Percentiles rank a stretch among this genome's conserved stretches.
These are phyloP conservation scores for Zangia roseola DNA, from an alignment of 768 basidiomycete species.

Conservation along the genomic window DNA sequence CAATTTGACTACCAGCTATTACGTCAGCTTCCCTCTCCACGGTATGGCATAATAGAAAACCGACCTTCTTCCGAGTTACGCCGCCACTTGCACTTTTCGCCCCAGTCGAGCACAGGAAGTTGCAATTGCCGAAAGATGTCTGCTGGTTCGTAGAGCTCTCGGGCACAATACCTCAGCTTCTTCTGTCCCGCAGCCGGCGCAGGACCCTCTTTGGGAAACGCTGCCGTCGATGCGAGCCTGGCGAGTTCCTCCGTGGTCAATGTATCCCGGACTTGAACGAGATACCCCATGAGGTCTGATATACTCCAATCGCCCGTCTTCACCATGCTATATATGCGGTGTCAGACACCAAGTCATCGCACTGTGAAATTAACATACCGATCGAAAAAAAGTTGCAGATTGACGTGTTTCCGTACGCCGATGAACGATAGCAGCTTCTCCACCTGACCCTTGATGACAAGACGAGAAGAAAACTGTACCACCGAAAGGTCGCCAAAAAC, in stretches of 20 bases:
- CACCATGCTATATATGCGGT: slow-evolving; percentile 58
- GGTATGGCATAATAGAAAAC: slow-evolving; percentile 2
- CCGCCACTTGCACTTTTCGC: slow-evolving; percentile 73
- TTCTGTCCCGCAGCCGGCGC: slow-evolving; percentile 32
- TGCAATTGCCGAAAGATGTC: slow-evolving; percentile 68
- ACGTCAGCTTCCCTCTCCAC: slow-evolving; percentile 1
- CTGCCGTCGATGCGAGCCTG: slow-evolving; percentile 60
- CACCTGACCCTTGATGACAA: slow-evolving; percentile 60
- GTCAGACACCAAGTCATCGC: slow-evolving; percentile 1
- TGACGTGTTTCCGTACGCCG: slow-evolving; percentile 89
- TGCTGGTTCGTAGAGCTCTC: slow-evolving; percentile 82
- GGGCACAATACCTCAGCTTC: slow-evolving; percentile 54
- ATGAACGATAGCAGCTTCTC: slow-evolving; percentile 71
- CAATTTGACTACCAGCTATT: slow-evolving; percentile 61
- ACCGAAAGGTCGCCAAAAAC: slow-evolving; percentile 84
- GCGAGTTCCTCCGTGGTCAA: slow-evolving; percentile 57
- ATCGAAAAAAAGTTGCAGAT: slow-evolving; percentile 90
- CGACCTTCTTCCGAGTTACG: slow-evolving; percentile 82
- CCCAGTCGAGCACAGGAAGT: slow-evolving; percentile 89
- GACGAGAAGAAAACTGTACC: slow-evolving; percentile 66
- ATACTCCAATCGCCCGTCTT: slow-evolving; percentile 90
- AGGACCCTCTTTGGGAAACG: slow-evolving; percentile 64
- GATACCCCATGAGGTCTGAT: slow-evolving; percentile 80
- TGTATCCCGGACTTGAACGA: slow-evolving; percentile 74
- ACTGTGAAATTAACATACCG: slow-evolving; percentile 44